Base-by-base conservation (phyloP, 306 rosid genomes). In the Cicer chorassanicum region DNA sequence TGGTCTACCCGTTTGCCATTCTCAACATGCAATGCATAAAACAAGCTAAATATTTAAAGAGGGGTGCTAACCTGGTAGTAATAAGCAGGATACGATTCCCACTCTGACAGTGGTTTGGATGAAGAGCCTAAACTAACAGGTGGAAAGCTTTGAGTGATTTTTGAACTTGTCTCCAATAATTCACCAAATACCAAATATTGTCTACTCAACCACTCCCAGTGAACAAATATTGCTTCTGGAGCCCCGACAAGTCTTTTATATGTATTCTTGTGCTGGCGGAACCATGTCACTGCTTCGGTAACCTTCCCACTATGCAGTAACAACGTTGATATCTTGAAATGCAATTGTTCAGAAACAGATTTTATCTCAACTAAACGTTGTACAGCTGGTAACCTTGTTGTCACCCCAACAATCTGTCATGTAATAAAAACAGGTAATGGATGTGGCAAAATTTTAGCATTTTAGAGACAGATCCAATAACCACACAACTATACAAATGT, bases 191-290 rank as follows among this genome's bases (percentile, higher is more conserved):
- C 98, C 93, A 90, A 84, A 82, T 68, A 94, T 80, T 94, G 98
- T 82, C 93, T 88, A 80, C 97, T 90, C 93, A 94, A 82, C 98
- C 98, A 94, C 78, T 90, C 98, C 97, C 94, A 90, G 74, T 94
- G 98, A 84, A 94, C 87, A 85, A 91, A 92, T 73, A 67, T 78
- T 53, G 89, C 96, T 78, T 90, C 96, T 38, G 98, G 90, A 43
- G 90, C 77, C 77, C 98, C 97, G 61, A 77, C 77, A 40, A 94
- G 83, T 87, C 83, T 87, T 81, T 82, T 87, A 81, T 94, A 94
- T 3, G 91, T 76, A 80, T 86, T 84, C 84, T 72, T 87, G 78
- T 91, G 98, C 82, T 81, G 92, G 65, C 87, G 89, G 72, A 94
- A 94, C 98, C 98, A 91, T 0, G 66, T 69, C 74, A 94, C 87